Base-by-base conservation (phyloP, 306 rosid species). In the Fragaria iinumae region DNA sequence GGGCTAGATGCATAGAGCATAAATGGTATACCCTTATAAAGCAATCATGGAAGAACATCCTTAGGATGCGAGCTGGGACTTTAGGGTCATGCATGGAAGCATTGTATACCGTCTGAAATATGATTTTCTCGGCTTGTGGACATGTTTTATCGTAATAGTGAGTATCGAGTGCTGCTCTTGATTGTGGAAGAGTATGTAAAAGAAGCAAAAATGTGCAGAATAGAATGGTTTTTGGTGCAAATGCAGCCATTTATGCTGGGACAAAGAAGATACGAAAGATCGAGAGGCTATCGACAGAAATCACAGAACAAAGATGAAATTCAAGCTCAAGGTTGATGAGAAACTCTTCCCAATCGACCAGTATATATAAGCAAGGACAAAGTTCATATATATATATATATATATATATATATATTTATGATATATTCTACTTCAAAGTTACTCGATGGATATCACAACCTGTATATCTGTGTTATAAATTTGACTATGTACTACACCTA, bases 31-130 rank as follows among this genome's bases (percentile, higher is more conserved):
- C 97, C 96, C 93, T 88, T 74, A 90, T 79, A 84, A 90, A 90
- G 82, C 93, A 92, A 55, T 90, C 97, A 68, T 86, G 97, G 85
- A 92, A 90, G 85, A 90, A 89, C 91, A 92, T 86, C 77, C 96
- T 84, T 25, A 90, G 80, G 74, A 89, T 74, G 41, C 92, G 87
- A 78, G 97, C 87, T 13, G 93, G 96, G 34, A 89, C 92, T 84
- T 80, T 90, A 8, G 90, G 87, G 47, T 92, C 93, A 55, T 81
- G 39, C 41, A 32, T 71, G 52, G 93, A 84, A 69, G 97, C 93
- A 17, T 80, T 82, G 12, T 73, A 82, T 48, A 92, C 91, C 0
- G 92, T 80, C 34, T 85, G 89, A 4, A 83, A 81, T 45, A 92
- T 84, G 39, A 92, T 84, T 29, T 86, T 85, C 78, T 92, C 92